These are phyloP conservation scores for Lichtheimia ramosa DNA, from an alignment of 371 early-diverging fungal genomes.

Conservation along the genomic window DNA sequence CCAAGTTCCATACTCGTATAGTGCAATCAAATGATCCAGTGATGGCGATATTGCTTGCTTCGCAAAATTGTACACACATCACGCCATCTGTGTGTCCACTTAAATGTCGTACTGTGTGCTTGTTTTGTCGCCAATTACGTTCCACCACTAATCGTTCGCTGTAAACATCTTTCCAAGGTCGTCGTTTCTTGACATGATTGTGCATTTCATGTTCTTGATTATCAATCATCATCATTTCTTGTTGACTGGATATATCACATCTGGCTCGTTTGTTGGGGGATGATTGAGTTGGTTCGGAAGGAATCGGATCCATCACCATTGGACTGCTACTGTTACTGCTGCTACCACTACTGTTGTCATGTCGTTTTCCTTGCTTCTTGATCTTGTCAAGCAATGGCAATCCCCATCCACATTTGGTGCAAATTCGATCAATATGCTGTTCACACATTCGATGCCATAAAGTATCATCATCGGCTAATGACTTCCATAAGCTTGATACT, in stretches of 20 bases:
- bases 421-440: constrained; percentile 95
- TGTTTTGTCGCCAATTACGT: constrained; percentile 83
- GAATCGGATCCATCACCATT: not conserved
- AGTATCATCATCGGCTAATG: constrained; percentile 83
- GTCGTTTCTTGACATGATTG: constrained; percentile 11
- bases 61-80: constrained; percentile 86
- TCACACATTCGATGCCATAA: constrained; percentile 96
- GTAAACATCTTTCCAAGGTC: constrained; percentile 86
- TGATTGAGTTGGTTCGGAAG: not conserved
- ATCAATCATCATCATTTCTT: too few relatives aligned
- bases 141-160: constrained; percentile 81
- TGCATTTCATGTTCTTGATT: not conserved
- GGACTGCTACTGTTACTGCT: not conserved
- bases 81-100: constrained; percentile 87
- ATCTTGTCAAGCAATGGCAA: constrained; percentile 68
- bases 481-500: constrained; percentile 81
- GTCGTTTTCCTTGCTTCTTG: too few relatives aligned
- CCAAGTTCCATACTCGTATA: constrained; percentile 79
- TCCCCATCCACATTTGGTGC: constrained; percentile 96
- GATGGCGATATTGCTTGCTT: constrained; percentile 64
- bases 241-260: too few relatives aligned
- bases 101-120: constrained; percentile 57
- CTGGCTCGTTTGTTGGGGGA: too few relatives aligned
- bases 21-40: constrained; percentile 87
- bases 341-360: too few relatives aligned